Evolutionary conservation across 164 flowering plant genomes (phyloP), one percentile per base, ranked within the genome.

Genomic region (Berberis thunbergii): DNA sequence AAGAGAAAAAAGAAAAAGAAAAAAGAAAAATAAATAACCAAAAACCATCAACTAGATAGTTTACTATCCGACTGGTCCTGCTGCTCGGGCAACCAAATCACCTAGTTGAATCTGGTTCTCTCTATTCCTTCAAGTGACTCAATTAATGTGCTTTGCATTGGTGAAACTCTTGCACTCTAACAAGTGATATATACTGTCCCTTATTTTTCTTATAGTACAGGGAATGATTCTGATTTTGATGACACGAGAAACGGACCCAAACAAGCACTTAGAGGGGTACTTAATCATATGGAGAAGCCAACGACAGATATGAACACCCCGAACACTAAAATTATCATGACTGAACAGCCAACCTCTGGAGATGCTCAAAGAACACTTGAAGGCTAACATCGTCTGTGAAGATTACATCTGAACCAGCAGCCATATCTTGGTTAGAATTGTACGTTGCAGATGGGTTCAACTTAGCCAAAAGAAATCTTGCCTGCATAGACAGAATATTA

Each of bases 331-430:
- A 39, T 45, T 44, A 52, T 83, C 82, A 86, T 44, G 87, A 84
- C 74, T 92, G 96, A 70, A 92, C 98, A 2, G 90, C 98, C 66
- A 92, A 72, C 80, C 79, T 83, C 77, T 92, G 98, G 55, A 92
- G 98, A 80, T 92, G 98, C 75, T 89, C 96, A 45, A 89, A 78
- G 80, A 92, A 92, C 12, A 92, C 97, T 77, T 88, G 94, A 43
- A 92, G 81, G 69, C 96, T 89, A 62, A 92, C 98, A 67, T 92
- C 98, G 59, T 92, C 98, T 0, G 98, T 89, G 80, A 89, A 89
- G 65, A 92, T 92, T 55, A 92, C 80, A 65, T 92, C 98, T n/a
- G 92, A 80, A 6, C 95, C 98, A 49, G 86, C 66, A 12, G 86
- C 78, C 70, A 86, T 78, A 48, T 89, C 96, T 13, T 77, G 77